Conservation (phyloP, 768 basidiomycete species). For the Clavulina sp. region DNA sequence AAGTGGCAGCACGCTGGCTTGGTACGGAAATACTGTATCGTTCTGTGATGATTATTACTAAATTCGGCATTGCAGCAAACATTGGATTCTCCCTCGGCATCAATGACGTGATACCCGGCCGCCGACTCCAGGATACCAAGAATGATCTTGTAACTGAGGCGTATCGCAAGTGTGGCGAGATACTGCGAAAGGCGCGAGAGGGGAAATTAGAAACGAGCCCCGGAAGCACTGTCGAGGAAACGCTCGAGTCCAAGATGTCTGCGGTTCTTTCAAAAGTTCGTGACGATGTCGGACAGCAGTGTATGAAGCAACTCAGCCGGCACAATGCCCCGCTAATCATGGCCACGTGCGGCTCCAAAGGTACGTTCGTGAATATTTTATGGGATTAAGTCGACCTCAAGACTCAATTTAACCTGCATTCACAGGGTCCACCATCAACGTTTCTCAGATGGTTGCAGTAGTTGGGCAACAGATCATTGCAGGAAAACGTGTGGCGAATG, state of each 20-base stretch:
- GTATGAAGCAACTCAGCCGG: conserved; percentile 93
- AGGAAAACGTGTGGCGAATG: conserved; percentile 94
- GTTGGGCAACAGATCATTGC: conserved; percentile 98
- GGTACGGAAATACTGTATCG: conserved; percentile 26
- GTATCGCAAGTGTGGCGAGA: conserved; percentile 69
- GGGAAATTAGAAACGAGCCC: conserved; percentile 91
- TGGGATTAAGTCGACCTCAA: not conserved
- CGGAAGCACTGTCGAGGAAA: conserved; percentile 95
- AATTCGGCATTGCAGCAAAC: conserved; percentile 47
- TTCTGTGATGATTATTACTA: conserved; percentile 7
- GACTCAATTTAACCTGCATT: conserved; percentile 4
- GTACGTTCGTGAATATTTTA: conserved; percentile 23
- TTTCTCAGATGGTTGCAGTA: conserved; percentile 99
- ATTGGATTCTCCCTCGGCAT: conserved; percentile 96
- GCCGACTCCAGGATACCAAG: conserved; percentile 61
- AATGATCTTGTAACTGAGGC: conserved; percentile 74
- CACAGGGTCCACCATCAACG: conserved; percentile 94
- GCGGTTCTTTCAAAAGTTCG: conserved; percentile 86
- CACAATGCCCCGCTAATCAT: conserved; percentile 96
- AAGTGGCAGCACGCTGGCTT: conserved; percentile 86
- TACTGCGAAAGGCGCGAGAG: conserved; percentile 78
- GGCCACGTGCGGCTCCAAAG: conserved; percentile 99
- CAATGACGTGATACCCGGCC: conserved; percentile 95
- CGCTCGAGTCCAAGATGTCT: conserved; percentile 91
- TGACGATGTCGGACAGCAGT: conserved; percentile 90